Base-by-base conservation (phyloP, 768 basidiomycete genomes). In the Russula sp. region DNA sequence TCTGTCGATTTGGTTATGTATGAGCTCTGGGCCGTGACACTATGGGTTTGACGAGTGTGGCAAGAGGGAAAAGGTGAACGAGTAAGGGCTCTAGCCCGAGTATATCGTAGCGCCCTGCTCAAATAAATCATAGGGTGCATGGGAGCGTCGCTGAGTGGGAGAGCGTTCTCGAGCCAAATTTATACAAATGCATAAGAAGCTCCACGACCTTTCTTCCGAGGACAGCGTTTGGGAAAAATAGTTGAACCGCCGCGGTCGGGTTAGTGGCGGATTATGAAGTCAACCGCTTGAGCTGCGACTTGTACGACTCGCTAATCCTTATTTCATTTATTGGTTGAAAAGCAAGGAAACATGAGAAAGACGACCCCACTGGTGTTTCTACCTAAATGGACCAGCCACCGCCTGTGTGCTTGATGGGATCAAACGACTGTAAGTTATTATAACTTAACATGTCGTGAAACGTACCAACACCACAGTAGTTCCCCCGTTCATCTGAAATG, bases 21-120 rank as follows among this genome's bases (percentile, higher is more conserved):
- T 1, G 79, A 67, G 14, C 72, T 65, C 62, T 73, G 73, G 30
- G 81, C 81, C 44, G 80, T 76, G 7, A 79, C 77, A 56, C n/a
- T 66, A 28, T 66, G 50, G 7, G 5, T 46, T 36, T 46, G 32
- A 36, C 50, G 57, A 26, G 8, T 5, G n/a, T 30, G 40, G 20
- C 16, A 36, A 6, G 32, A 24, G 30, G 16, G 18, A 51, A 16
- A 14, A n/a, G 46, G 48, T 32, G 36, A 36, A 38, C 26, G 34
- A 50, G n/a, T 22, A 26, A 22, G 34, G 36, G 32, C 28, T 48
- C 48, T 44, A 8, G 48, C 22, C 38, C 16, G 9, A 40, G 38
- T 40, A n/a, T 55, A 20, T 54, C 28, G 36, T 2, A 52, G 46
- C 14, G 40, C 6, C 56, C 22, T 36, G 11, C 26, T 40, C 36